Conservation (phyloP, 495 filamentous ascomycete genomes). For the Pyronema omphalodes region DNA sequence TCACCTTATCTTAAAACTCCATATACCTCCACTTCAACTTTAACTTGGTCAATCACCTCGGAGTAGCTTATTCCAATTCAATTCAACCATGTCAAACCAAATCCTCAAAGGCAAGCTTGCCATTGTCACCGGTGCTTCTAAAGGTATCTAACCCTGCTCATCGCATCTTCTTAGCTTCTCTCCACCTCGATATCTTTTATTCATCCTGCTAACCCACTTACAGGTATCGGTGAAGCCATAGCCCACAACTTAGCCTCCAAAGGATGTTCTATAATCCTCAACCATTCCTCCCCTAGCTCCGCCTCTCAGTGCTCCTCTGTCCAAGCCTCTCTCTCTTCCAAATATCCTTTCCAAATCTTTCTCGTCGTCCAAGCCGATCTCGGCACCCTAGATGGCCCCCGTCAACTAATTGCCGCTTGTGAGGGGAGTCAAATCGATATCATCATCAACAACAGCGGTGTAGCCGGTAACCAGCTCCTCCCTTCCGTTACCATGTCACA, state of each 20-base stretch:
- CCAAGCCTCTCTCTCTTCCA: not conserved
- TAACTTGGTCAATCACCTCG: no score
- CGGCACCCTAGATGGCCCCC: conserved; percentile 26
- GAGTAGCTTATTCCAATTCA: no score
- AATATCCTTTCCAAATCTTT: not conserved
- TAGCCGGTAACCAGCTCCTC: conserved; percentile 41
- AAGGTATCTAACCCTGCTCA: conserved; percentile 32
- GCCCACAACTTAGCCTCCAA: conserved; percentile 59
- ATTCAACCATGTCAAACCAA: no score
- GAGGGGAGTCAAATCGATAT: conserved; percentile 45
- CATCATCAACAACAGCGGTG: conserved; percentile 73
- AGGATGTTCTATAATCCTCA: conserved; percentile 49
- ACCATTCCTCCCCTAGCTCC: conserved; percentile 45
- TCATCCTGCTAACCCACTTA: not conserved
- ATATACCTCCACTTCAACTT: no score
- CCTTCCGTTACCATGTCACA: conserved; percentile 38
- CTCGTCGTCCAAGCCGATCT: conserved; percentile 25
- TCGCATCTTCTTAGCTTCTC: not conserved
- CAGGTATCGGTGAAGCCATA: conserved; percentile 78
- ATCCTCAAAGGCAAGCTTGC: conserved; percentile 48
- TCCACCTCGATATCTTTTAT: not conserved
- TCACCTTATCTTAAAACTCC: no score
- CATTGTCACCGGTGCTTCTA: conserved; percentile 59
- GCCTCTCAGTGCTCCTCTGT: not conserved
- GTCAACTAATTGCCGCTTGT: conserved; percentile 26